Conservation (phyloP, 768 basidiomycete species). For the Russula compacta region DNA sequence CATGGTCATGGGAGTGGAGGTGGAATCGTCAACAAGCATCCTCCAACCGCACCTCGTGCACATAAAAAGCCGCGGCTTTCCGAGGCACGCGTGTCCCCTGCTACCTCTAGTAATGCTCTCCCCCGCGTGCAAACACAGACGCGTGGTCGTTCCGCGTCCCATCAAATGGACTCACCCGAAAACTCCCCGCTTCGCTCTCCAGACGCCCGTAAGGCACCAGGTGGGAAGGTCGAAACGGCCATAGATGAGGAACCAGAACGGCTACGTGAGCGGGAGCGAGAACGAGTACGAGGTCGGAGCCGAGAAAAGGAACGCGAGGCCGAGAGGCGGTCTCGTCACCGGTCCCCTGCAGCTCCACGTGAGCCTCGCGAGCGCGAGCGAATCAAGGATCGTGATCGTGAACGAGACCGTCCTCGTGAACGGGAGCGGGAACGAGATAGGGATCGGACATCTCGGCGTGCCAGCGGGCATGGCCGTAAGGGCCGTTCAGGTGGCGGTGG, state of each 20-base stretch:
- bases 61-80: constrained; percentile 73
- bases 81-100: constrained; percentile 29
- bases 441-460: constrained; percentile 20
- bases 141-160: constrained; percentile 13
- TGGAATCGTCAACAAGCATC: constrained; percentile 36
- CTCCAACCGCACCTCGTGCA: constrained; percentile 73
- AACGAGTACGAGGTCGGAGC: constrained; percentile 28
- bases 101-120: constrained; percentile 13
- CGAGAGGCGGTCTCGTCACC: constrained; percentile 11
- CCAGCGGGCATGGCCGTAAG: constrained; percentile 22
- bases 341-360: constrained; percentile 5
- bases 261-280: constrained; percentile 26
- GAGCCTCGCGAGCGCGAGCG: constrained; percentile 19
- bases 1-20: constrained; percentile 17
- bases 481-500: constrained; percentile 28
- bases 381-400: constrained; percentile 22
- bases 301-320: constrained; percentile 28
- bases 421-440: constrained; percentile 15
- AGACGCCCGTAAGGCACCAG: constrained; percentile 14
- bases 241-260: constrained; percentile 42
- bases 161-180: constrained; percentile 18
- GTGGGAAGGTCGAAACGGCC: constrained; percentile 38
- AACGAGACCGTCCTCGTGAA: constrained; percentile 23
- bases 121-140: constrained; percentile 17
- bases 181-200: constrained; percentile 20